These are phyloP conservation scores for Phytophthora podocarpi DNA, from an alignment of 352 stramenopile genomes.

Conservation along the genomic window DNA sequence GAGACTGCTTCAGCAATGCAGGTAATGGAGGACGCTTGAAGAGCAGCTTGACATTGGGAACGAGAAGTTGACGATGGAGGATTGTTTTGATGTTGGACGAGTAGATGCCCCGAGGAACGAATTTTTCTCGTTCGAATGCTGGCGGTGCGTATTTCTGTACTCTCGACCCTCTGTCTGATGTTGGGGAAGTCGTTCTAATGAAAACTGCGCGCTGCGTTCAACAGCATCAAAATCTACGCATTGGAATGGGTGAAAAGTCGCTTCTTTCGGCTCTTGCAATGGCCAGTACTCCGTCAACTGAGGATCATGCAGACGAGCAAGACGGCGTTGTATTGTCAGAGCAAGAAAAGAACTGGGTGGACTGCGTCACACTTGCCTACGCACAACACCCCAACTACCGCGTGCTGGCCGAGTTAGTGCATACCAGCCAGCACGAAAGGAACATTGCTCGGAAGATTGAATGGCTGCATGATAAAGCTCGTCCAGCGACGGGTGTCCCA, in stretches of 20 bases:
- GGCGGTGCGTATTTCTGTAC: slow-evolving; percentile 56
- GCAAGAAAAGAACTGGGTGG: slow-evolving; percentile 51
- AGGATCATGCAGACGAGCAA: not conserved
- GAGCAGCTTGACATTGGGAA: not conserved
- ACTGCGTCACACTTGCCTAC: slow-evolving; percentile 70
- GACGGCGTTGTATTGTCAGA: not conserved
- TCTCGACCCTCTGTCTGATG: not conserved
- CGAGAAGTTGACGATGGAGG: not conserved
- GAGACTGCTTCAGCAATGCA: slow-evolving; percentile 57
- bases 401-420: slow-evolving; percentile 51
- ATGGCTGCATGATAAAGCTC: slow-evolving; percentile 41
- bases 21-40: slow-evolving; percentile 18
- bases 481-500: slow-evolving; percentile 54
- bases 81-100: not conserved
- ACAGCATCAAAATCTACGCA: slow-evolving; percentile 84
- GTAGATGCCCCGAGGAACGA: slow-evolving; percentile 60
- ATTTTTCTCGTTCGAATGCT: slow-evolving; percentile 74
- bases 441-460: slow-evolving; percentile 29
- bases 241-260: slow-evolving; percentile 84
- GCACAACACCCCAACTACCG: slow-evolving; percentile 73
- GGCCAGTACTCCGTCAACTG: slow-evolving; percentile 29
- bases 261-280: slow-evolving; percentile 70
- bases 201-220: not conserved
- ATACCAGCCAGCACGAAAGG: slow-evolving; percentile 29
- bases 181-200: not conserved